Percentiles rank a stretch among this genome's conserved stretches.
phyloP scores from a whole-genome alignment of 768 basidiomycete species.

The Krasilnikovozyma curviuscula region DNA sequence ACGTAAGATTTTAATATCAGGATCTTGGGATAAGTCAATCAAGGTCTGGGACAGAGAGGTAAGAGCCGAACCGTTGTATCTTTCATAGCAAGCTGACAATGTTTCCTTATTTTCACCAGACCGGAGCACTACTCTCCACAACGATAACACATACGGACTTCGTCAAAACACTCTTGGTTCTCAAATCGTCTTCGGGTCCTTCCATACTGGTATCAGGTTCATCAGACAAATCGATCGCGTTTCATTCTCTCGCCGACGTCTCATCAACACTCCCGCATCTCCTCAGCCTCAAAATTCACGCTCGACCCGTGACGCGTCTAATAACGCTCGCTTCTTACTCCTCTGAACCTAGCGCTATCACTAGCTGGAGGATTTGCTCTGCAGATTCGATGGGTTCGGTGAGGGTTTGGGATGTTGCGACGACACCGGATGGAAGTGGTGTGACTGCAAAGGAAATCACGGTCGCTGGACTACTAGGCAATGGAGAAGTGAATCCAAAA shows the following conservation, averaged over 20 bases:
- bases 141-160: constrained; percentile 74
- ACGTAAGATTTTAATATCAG: constrained; percentile 46
- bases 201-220: constrained; percentile 65
- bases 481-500: background rate
- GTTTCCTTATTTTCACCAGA: constrained; percentile 31
- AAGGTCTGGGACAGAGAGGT: constrained; percentile 70
- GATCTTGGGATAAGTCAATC: constrained; percentile 95
- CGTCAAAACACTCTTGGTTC: constrained; percentile 59
- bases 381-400: constrained; percentile 85
- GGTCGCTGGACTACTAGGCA: constrained; percentile 6
- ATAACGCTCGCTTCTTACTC: constrained; percentile 32
- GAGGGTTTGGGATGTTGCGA: constrained; percentile 52
- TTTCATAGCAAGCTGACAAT: background rate
- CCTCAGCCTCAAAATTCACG: constrained; percentile 63
- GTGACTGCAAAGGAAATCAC: constrained; percentile 29
- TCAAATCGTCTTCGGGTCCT: constrained; percentile 36
- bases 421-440: constrained; percentile 35
- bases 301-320: constrained; percentile 66
- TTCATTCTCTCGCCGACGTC: constrained; percentile 31
- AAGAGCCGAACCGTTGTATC: constrained; percentile 15
- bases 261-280: constrained; percentile 13
- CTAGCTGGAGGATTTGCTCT: constrained; percentile 38
- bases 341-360: background rate
- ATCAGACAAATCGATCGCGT: constrained; percentile 68
- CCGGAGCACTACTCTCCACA: constrained; percentile 46